Conservation (phyloP, 1,284 basidiomycete species). For the Cronartium ribicola region DNA sequence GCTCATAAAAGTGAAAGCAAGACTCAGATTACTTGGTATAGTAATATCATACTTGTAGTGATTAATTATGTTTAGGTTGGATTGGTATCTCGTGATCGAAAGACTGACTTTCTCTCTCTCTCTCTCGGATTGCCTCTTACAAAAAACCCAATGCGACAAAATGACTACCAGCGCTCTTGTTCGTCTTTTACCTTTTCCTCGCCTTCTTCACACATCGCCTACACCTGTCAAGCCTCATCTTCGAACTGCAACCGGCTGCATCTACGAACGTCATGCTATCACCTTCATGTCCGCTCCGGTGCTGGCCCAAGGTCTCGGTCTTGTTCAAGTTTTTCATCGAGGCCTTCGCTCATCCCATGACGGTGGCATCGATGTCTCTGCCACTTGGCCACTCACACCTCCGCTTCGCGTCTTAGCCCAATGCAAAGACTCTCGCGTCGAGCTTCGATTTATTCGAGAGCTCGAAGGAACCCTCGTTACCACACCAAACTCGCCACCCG, state of each 20-base stretch:
- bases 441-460: not conserved
- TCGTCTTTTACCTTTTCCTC: too few relatives aligned
- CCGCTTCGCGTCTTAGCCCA: not conserved
- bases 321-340: not conserved
- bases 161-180: too few relatives aligned
- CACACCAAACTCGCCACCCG: not conserved
- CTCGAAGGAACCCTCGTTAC: not conserved
- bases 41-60: not conserved
- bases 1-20: not conserved
- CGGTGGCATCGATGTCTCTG: not conserved
- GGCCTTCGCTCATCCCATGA: conserved; percentile 2
- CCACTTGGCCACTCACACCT: not conserved
- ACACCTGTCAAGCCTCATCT: not conserved
- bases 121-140: not conserved
- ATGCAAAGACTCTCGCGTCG: not conserved
- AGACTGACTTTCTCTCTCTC: too few relatives aligned
- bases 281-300: not conserved
- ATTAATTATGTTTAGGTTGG: too few relatives aligned
- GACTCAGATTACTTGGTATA: not conserved
- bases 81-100: too few relatives aligned
- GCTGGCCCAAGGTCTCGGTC: not conserved
- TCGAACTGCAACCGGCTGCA: not conserved
- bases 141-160: not conserved
- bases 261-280: not conserved
- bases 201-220: not conserved